A percentile compares a stretch with the other conserved stretches of the same genome.
Conservation (phyloP, 306 rosid species). For the Clitoria ternatea region DNA sequence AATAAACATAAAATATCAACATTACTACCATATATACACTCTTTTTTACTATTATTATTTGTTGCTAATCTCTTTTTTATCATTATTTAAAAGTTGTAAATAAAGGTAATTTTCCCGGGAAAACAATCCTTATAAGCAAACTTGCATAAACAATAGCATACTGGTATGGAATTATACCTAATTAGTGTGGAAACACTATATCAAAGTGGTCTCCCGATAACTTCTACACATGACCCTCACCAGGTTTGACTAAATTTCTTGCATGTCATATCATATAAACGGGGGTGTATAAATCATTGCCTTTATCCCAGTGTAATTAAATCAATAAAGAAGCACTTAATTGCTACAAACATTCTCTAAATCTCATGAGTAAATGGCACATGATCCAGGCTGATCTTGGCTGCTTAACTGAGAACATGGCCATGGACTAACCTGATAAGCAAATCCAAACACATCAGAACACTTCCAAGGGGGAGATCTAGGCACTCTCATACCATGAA, state of each 20-base stretch:
- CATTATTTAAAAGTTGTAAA: no score
- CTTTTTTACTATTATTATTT: no score
- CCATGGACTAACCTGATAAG: constrained; percentile 67
- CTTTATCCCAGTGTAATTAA: neutral
- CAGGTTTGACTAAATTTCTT: neutral
- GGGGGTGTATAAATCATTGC: neutral
- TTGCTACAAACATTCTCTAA: neutral
- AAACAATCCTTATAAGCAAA: no score
- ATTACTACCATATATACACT: no score
- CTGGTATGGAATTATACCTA: no score
- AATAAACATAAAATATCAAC: no score
- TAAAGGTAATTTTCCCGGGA: no score
- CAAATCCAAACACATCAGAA: constrained; percentile 66
- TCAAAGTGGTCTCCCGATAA: no score
- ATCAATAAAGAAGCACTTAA: constrained; percentile 11
- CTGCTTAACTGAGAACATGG: constrained; percentile 60
- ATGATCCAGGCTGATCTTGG: constrained; percentile 32
- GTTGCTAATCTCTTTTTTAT: no score
- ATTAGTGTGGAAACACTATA: no score
- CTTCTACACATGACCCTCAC: neutral
- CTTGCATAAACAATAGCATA: no score
- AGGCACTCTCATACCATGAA: constrained; percentile 33
- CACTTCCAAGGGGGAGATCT: constrained; percentile 69
- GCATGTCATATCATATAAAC: neutral
- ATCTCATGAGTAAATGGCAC: constrained; percentile 41